Percentiles rank a stretch among this genome's conserved stretches.
phyloP scores from a whole-genome alignment of 169 alveolate genomes.

The Perkinsus marinus region DNA sequence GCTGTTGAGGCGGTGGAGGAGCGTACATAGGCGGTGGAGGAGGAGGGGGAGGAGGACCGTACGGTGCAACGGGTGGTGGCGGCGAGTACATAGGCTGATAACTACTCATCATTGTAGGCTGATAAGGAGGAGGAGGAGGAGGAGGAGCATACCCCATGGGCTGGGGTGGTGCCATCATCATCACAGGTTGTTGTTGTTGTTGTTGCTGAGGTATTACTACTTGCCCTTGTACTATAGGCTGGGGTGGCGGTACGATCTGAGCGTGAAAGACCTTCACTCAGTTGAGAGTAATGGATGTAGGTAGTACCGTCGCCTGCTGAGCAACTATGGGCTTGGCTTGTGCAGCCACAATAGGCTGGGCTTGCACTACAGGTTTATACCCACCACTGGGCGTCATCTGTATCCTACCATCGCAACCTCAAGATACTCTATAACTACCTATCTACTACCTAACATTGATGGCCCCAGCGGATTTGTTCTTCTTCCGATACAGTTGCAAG shows the following conservation, averaged over 20 bases:
- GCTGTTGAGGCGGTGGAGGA: background rate
- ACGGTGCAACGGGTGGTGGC: background rate
- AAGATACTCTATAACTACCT: too few relatives aligned
- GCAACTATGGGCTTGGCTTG: background rate
- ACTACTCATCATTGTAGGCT: background rate
- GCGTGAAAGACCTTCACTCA: too few relatives aligned
- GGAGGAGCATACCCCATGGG: background rate
- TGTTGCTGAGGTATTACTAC: background rate
- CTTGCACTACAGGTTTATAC: background rate
- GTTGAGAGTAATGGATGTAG: too few relatives aligned
- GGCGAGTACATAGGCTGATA: background rate
- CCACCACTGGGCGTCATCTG: background rate
- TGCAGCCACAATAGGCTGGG: background rate
- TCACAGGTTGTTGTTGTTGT: background rate
- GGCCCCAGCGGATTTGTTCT: background rate
- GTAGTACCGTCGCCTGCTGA: background rate
- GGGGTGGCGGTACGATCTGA: background rate
- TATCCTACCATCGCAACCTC: background rate
- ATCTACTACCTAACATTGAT: background rate
- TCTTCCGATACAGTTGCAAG: background rate
- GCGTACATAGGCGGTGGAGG: background rate
- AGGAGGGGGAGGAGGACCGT: background rate
- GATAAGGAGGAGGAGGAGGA: too few relatives aligned
- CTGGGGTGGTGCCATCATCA: background rate
- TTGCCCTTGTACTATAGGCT: background rate